Conservation (phyloP, 108 stramenopile species). For the Craspedostauros australis region DNA sequence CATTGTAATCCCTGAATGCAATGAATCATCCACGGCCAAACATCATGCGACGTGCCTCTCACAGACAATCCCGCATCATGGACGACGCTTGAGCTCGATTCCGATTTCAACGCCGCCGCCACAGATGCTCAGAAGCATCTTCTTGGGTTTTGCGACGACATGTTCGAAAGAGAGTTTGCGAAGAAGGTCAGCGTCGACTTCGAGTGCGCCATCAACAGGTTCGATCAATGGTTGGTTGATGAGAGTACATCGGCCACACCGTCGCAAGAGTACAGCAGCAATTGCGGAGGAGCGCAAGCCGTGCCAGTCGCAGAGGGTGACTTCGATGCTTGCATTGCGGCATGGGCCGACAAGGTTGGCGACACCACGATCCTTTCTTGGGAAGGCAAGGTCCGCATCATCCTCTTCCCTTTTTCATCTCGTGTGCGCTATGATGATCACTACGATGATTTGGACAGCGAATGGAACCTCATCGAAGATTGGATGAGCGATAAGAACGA, state of each 20-base stretch:
- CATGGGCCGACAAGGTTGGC: constrained; percentile 19
- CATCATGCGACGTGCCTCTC: no score
- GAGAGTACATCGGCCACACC: constrained; percentile 7
- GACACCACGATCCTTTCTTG: constrained; percentile 11
- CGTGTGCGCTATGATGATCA: constrained; percentile 28
- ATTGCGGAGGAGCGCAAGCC: constrained; percentile 32
- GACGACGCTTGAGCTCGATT: constrained; percentile 40
- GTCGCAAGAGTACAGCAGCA: constrained; percentile 13
- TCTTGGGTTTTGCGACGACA: constrained; percentile 25
- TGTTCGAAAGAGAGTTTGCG: constrained; percentile 38
- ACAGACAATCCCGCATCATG: constrained; percentile 29
- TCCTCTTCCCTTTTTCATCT: constrained; percentile 16
- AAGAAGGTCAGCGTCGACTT: not conserved
- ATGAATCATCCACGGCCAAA: no score
- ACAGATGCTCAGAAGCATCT: constrained; percentile 28
- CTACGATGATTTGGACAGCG: constrained; percentile 25
- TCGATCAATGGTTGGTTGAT: constrained; percentile 36
- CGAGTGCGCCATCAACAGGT: constrained; percentile 37
- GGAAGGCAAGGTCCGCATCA: constrained; percentile 27
- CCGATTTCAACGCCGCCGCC: constrained; percentile 31
- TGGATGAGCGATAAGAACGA: constrained; percentile 21
- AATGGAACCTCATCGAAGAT: constrained; percentile 34
- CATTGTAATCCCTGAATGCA: no score
- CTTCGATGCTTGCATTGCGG: constrained; percentile 42
- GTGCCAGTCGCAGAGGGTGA: constrained; percentile 29